Conservation (phyloP, 345 rosid species). For the Trapa bicornis region DNA sequence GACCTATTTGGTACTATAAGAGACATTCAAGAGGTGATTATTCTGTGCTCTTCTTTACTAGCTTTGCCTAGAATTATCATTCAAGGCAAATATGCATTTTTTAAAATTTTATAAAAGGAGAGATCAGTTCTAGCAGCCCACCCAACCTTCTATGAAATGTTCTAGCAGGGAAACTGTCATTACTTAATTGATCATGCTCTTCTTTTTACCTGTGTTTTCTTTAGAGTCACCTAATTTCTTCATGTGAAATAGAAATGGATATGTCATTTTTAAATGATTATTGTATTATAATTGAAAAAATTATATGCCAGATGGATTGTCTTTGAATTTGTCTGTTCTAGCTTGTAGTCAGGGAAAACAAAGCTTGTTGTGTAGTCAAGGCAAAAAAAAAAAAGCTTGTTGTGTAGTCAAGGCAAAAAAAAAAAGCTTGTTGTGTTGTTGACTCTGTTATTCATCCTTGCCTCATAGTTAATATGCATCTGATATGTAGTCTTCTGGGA, state of each 20-base stretch:
- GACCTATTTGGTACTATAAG: background rate
- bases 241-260: background rate
- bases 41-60: background rate
- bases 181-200: background rate
- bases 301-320: background rate
- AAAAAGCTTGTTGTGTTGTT: background rate
- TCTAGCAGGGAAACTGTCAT: background rate
- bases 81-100: background rate
- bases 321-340: background rate
- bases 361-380: too few relatives aligned
- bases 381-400: too few relatives aligned
- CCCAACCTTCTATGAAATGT: too few relatives aligned
- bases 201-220: too few relatives aligned
- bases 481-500: background rate
- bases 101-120: too few relatives aligned
- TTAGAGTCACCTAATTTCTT: background rate
- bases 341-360: background rate
- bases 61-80: background rate
- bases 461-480: background rate
- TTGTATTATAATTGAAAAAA: too few relatives aligned
- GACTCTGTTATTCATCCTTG: background rate
- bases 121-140: too few relatives aligned
- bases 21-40: background rate
- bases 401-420: too few relatives aligned
- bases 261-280: too few relatives aligned